A percentile compares a stretch with the other conserved stretches of the same genome.
phyloP scores from a whole-genome alignment of 1,284 basidiomycete species.

The Ceratobasidium sp. region DNA sequence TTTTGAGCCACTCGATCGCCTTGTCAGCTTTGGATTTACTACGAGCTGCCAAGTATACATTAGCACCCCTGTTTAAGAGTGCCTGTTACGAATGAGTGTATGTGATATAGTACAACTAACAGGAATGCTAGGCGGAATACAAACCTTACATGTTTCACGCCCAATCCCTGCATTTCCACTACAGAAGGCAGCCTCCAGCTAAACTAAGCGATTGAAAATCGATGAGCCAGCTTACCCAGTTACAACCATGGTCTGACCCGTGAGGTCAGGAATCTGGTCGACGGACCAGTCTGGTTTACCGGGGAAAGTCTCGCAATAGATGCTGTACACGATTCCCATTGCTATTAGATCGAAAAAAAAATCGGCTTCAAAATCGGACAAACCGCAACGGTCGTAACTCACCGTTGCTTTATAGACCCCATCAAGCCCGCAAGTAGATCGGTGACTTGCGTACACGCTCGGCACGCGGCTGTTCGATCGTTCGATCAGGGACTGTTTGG shows the following conservation, averaged over 20 bases:
- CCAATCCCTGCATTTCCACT: slow-evolving; percentile 50
- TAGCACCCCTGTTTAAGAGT: slow-evolving; percentile 58
- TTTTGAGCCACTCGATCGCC: slow-evolving; percentile 56
- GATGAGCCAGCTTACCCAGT: slow-evolving; percentile 7
- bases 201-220: background rate
- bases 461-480: background rate
- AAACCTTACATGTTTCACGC: slow-evolving; percentile 46
- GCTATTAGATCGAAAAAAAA: background rate
- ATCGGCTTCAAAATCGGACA: background rate
- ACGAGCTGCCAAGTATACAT: slow-evolving; percentile 63
- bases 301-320: slow-evolving; percentile 47
- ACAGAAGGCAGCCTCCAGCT: background rate
- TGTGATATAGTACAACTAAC: background rate
- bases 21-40: slow-evolving; percentile 56
- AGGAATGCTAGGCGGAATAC: background rate
- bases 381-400: background rate
- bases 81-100: slow-evolving; percentile 42
- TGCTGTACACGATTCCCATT: slow-evolving; percentile 37
- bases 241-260: slow-evolving; percentile 47
- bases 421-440: background rate
- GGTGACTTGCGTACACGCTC: slow-evolving; percentile 7
- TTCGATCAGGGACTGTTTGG: slow-evolving; percentile 9
- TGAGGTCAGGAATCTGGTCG: slow-evolving; percentile 47
- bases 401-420: background rate
- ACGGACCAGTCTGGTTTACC: slow-evolving; percentile 47